A percentile compares a stretch with the other conserved stretches of the same genome.
Evolutionary conservation across 495 filamentous ascomycete genomes (phyloP).

Genomic region (Annulohypoxylon moriforme): DNA sequence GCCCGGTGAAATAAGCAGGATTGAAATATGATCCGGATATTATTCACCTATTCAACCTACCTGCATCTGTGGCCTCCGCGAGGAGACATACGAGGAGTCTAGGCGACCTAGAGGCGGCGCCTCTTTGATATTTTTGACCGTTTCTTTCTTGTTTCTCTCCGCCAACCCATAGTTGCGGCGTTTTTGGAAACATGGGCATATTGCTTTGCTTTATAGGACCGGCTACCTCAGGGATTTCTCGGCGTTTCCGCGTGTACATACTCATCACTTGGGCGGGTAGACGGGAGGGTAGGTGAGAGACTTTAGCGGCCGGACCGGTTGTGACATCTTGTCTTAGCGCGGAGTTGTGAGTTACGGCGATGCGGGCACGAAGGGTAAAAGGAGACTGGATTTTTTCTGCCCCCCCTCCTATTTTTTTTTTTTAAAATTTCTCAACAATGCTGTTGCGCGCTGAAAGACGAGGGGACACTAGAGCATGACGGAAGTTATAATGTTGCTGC

Average conservation of each 20-base stretch:
- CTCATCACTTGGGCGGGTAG: slow-evolving; percentile 25
- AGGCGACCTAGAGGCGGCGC: slow-evolving; percentile 25
- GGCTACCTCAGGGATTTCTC: slow-evolving; percentile 4
- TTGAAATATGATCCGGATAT: slow-evolving; percentile 21
- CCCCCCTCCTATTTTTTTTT: background rate
- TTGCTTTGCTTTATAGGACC: slow-evolving; percentile 18
- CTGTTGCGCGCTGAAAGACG: background rate
- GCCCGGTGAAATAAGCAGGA: background rate
- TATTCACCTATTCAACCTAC: background rate
- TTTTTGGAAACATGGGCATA: slow-evolving; percentile 19
- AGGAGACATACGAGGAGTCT: slow-evolving; percentile 10
- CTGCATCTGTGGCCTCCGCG: slow-evolving; percentile 8
- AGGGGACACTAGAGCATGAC: background rate
- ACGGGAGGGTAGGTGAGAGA: background rate
- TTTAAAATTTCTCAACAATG: background rate
- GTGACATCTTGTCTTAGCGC: slow-evolving; percentile 29
- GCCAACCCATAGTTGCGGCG: slow-evolving; percentile 13
- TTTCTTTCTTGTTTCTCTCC: background rate
- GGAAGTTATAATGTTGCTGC: slow-evolving; percentile 8
- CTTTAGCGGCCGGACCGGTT: slow-evolving; percentile 8
- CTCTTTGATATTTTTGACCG: slow-evolving; percentile 8
- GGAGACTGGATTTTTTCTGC: slow-evolving; percentile 21
- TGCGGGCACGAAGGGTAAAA: slow-evolving; percentile 13
- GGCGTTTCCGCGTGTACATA: slow-evolving; percentile 28
- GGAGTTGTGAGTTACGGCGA: slow-evolving; percentile 32